These are phyloP conservation scores for Lachancea thermotolerans DNA, from an alignment of 805 yeast genomes.

Conservation along the genomic window DNA sequence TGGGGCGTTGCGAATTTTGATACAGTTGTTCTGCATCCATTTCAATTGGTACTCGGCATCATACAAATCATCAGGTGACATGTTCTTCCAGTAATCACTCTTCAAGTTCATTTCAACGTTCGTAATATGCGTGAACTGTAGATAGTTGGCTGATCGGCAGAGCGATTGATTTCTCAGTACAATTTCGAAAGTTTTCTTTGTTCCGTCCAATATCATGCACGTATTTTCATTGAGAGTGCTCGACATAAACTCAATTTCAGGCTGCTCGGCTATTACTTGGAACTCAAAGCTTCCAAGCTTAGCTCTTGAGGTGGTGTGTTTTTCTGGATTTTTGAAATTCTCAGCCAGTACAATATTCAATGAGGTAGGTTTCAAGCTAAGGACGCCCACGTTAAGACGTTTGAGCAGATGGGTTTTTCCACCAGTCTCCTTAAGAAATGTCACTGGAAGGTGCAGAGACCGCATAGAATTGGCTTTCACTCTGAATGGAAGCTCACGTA, in stretches of 20 bases:
- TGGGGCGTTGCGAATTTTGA: constrained; percentile 18
- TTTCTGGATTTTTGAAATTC: not conserved
- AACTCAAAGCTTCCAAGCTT: constrained; percentile 8
- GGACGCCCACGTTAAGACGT: constrained; percentile 18
- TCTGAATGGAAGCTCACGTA: constrained; percentile 22
- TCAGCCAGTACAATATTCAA: constrained; percentile 16
- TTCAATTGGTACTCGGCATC: constrained; percentile 22
- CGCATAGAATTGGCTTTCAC: constrained; percentile 36
- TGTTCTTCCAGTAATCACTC: constrained; percentile 26
- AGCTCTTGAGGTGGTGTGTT: constrained; percentile 5
- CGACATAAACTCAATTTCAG: constrained; percentile 24
- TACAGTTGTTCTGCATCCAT: constrained; percentile 18
- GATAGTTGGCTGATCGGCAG: constrained; percentile 20
- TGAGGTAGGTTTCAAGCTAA: constrained; percentile 16
- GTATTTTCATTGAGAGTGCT: constrained; percentile 22
- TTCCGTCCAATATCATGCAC: constrained; percentile 30
- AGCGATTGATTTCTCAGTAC: constrained; percentile 26
- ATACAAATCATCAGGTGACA: constrained; percentile 24
- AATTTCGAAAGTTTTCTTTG: constrained; percentile 17
- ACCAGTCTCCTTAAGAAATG: constrained; percentile 15
- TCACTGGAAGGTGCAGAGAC: constrained; percentile 29
- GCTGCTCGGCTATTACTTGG: constrained; percentile 27
- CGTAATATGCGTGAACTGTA: constrained; percentile 18
- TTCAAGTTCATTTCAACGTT: constrained; percentile 22
- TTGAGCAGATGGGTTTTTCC: constrained; percentile 10